Evolutionary conservation across 768 basidiomycete species (phyloP).

Genomic region (Lentinula raphanica): DNA sequence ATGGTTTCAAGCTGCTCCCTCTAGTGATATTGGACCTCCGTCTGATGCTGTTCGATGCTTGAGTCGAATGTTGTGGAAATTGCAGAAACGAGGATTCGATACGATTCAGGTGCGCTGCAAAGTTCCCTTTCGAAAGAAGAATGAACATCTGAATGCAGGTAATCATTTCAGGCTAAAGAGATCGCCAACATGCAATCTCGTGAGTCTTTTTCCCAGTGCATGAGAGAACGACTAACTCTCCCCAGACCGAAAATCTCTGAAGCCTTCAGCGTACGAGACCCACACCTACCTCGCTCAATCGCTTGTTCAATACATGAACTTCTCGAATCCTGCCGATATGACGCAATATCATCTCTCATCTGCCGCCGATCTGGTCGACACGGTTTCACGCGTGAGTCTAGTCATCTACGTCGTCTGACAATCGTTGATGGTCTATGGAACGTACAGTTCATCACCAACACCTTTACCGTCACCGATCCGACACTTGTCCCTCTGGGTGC

Average conservation of each 20-base stretch:
- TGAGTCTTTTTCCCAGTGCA: conserved; percentile 30
- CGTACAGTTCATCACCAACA: conserved; percentile 82
- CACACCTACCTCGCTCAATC: conserved; percentile 71
- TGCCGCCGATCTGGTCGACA: conserved; percentile 58
- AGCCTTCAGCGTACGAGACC: conserved; percentile 43
- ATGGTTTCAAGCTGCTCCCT: conserved; percentile 50
- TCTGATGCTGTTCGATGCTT: conserved; percentile 78
- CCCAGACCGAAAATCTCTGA: conserved; percentile 54
- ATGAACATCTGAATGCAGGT: neutral
- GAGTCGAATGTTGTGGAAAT: conserved; percentile 67
- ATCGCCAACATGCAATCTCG: conserved; percentile 73
- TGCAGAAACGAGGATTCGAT: conserved; percentile 46
- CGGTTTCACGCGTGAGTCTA: conserved; percentile 65
- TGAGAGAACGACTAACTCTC: neutral
- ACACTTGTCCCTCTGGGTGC: conserved; percentile 79
- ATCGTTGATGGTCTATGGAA: neutral
- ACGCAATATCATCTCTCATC: conserved; percentile 50
- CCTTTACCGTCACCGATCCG: conserved; percentile 79
- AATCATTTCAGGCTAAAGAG: conserved; percentile 62
- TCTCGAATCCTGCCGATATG: conserved; percentile 55
- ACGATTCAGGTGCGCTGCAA: conserved; percentile 50
- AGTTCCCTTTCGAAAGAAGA: neutral
- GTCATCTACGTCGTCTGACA: neutral
- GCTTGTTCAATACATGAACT: conserved; percentile 63
- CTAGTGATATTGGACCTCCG: conserved; percentile 46